These are phyloP conservation scores for Ilex aquifolium DNA, from an alignment of 257 asterid genomes.

Conservation along the genomic window DNA sequence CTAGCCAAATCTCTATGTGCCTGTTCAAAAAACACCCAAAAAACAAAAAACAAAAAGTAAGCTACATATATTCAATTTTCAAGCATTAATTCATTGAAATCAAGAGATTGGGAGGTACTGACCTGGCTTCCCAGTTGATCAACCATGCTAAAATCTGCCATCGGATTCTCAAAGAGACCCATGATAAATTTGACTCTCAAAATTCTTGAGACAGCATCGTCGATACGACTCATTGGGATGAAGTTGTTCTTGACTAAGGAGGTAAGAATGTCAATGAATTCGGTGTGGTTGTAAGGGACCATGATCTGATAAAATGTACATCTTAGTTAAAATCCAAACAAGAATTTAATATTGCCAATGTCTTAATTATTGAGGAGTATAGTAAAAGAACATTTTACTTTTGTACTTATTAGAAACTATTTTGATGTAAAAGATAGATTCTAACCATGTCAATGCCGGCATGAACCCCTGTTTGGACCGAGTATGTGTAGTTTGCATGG, in stretches of 20 bases:
- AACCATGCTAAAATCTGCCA: slow-evolving; percentile 34
- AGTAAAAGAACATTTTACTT: not conserved
- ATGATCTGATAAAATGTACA: slow-evolving; percentile 32
- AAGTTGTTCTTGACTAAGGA: slow-evolving; percentile 17
- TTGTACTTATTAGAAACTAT: no score
- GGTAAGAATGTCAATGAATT: slow-evolving; percentile 35
- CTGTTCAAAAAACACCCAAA: not conserved
- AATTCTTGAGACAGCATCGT: slow-evolving; percentile 60
- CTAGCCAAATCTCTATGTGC: slow-evolving; percentile 46
- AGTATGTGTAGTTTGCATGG: slow-evolving; percentile 54
- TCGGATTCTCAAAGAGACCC: slow-evolving; percentile 63
- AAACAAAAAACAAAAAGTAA: not conserved
- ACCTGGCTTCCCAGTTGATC: slow-evolving; percentile 49
- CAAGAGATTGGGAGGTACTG: no score
- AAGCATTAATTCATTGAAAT: no score
- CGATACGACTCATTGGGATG: slow-evolving; percentile 41
- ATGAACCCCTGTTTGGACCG: slow-evolving; percentile 39
- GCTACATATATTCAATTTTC: no score
- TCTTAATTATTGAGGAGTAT: no score
- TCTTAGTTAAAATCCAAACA: not conserved
- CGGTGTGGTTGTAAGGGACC: slow-evolving; percentile 36
- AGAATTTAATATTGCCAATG: no score
- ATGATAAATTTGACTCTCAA: slow-evolving; percentile 48
- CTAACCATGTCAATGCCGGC: slow-evolving; percentile 81
- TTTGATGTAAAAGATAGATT: not conserved